Conservation (phyloP, 176 grass and related monocot species). For the Leersia perrieri region DNA sequence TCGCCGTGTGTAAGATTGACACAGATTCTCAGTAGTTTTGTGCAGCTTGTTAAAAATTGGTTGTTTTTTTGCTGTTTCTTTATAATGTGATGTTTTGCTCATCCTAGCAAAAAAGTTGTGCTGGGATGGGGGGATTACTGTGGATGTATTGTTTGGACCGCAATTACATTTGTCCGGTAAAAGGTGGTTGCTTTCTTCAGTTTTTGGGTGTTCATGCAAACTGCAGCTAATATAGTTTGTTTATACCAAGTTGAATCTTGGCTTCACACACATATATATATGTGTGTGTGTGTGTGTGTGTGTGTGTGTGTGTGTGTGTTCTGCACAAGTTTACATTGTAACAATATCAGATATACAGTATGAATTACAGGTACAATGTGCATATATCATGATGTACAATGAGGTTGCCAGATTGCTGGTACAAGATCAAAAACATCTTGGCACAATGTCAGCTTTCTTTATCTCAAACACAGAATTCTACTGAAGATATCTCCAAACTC, state of each 20-base stretch:
- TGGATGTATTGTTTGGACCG: slow-evolving; percentile 32
- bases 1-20: background rate
- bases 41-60: slow-evolving; percentile 28
- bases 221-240: background rate
- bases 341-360: background rate
- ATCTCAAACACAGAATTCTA: background rate
- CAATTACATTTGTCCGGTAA: slow-evolving; percentile 30
- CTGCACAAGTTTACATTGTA: background rate
- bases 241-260: no score
- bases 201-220: background rate
- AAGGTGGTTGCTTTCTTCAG: slow-evolving; percentile 3
- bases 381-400: background rate
- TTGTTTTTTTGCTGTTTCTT: background rate
- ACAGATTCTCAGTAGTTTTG: slow-evolving; percentile 35
- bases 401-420: background rate
- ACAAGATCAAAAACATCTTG: background rate
- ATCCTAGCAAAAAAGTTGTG: slow-evolving; percentile 23
- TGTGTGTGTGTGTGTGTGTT: no score
- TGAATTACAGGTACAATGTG: background rate
- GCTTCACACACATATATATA: no score
- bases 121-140: slow-evolving; percentile 20
- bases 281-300: no score
- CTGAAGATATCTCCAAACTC: background rate
- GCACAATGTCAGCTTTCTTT: background rate
- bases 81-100: slow-evolving; percentile 21